These are phyloP conservation scores for Auricularia heimuer DNA, from an alignment of 768 basidiomycete genomes.

Conservation along the genomic window DNA sequence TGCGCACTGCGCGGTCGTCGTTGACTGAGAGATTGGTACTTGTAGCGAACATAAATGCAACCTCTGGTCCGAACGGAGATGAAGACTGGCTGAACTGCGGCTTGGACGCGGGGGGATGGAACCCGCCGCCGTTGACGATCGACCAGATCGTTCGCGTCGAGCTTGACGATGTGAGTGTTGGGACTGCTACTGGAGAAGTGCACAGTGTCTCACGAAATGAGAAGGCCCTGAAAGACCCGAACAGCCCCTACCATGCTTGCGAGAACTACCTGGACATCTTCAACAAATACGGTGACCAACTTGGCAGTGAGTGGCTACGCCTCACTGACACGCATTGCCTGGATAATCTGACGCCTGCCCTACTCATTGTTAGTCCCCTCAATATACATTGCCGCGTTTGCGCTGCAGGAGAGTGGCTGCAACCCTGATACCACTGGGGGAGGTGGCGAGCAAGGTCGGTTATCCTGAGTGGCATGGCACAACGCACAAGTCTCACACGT, in stretches of 20 bases:
- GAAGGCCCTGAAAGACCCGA: conserved; percentile 36
- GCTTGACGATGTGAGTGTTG: not conserved
- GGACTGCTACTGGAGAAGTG: conserved; percentile 20
- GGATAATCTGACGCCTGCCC: not conserved
- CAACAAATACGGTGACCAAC: conserved; percentile 43
- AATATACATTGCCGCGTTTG: conserved; percentile 75
- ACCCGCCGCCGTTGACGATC: conserved; percentile 51
- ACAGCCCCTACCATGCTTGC: conserved; percentile 54
- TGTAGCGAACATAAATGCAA: not conserved
- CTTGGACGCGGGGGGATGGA: conserved; percentile 51
- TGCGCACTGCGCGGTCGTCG: too few species aligned
- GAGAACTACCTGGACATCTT: conserved; percentile 41
- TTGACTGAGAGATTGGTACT: fast-evolving
- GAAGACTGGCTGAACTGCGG: conserved; percentile 74
- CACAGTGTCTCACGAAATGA: conserved; percentile 29
- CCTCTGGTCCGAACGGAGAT: conserved; percentile 22
- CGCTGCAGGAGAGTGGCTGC: conserved; percentile 82
- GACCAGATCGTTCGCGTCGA: conserved; percentile 24
- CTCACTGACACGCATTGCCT: conserved; percentile 2
- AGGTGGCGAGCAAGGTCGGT: conserved; percentile 69
- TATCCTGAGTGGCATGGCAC: too few species aligned
- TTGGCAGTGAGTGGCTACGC: conserved; percentile 25
- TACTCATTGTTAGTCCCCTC: conserved; percentile 39
- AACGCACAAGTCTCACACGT: not conserved
- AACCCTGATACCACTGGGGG: conserved; percentile 57